Base-by-base conservation (phyloP, 169 alveolate species). In the Plasmodium malariae region DNA sequence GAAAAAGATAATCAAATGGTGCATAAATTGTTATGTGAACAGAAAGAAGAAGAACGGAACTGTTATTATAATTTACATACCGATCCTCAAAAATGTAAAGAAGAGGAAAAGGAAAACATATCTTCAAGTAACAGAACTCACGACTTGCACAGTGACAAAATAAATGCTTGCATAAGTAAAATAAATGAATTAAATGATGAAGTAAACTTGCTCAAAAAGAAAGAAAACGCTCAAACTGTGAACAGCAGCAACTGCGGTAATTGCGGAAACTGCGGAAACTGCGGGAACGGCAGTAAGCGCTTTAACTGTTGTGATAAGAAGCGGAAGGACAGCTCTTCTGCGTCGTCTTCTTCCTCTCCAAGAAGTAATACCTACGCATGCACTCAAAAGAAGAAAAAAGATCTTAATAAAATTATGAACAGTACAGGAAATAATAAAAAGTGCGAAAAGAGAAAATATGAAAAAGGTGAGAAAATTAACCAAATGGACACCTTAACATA, bases 131-230 rank as follows among this genome's bases (percentile, higher is more conserved):
- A 34, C 26, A 14, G 7, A 6, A 45, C 36, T 68, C 12, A 36
- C 1, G 19, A 3, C 12, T n/a, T 3, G 37, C 3, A 19, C 37
- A 70, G 9, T 21, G 14, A 74, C 6, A 51, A 45, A 48, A 74
- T 74, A 24, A 67, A 74, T 28, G 37, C 14, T 17, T 74, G 88
- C 34, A 74, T 74, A 2, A 57, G 48, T 7, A 59, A 34, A 21
- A 74, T 59, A 24, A 54, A 60, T 17, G 65, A 74, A 36, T 14
- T 74, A 32, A 63, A 74, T 34, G 65, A 63, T 1, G 88, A 74
- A 43, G 60, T 74, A 26, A 21, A 60, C 7, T n/a, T 60, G 6
- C 62, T 74, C 21, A 74, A 74, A 51, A 43, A 24, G 21, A 40
- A 48, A 49, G 59, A 26, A 7, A 59, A 7, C 30, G 12, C 3